Evolutionary conservation across 148 eudicot genomes (phyloP).

Genomic region (Chenopodium berlandieri): DNA sequence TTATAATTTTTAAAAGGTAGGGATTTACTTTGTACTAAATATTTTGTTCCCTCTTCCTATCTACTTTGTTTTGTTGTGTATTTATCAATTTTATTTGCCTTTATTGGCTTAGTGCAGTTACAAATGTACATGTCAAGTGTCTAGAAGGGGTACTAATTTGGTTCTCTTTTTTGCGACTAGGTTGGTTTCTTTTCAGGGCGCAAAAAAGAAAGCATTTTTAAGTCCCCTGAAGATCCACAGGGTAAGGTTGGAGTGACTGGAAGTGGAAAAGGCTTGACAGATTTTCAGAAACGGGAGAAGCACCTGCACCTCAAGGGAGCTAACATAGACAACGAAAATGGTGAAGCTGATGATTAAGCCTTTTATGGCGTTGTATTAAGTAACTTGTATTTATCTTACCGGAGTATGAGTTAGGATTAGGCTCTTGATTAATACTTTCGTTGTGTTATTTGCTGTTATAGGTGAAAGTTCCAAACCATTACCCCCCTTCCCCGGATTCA

Average conservation of each 20-base stretch:
- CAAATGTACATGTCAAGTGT: not conserved
- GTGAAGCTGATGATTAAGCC: slow-evolving; percentile 55
- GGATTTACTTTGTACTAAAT: too few species aligned
- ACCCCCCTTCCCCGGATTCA: not conserved
- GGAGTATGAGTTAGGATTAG: not conserved
- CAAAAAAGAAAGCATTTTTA: slow-evolving; percentile 91
- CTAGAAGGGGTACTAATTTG: slow-evolving; percentile 2
- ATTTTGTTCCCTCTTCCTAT: too few species aligned
- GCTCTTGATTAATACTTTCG: not conserved
- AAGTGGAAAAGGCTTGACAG: slow-evolving; percentile 97
- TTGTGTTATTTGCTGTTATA: not conserved
- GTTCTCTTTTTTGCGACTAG: slow-evolving; percentile 30
- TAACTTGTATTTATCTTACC: not conserved
- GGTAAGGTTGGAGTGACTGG: slow-evolving; percentile 99
- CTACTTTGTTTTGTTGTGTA: not conserved
- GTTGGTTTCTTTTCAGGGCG: slow-evolving; percentile 96
- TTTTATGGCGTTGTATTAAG: not conserved
- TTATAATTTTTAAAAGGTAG: too few species aligned
- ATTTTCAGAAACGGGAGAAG: slow-evolving; percentile 90
- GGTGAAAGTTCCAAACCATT: not conserved
- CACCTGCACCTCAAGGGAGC: slow-evolving; percentile 92
- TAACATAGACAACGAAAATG: slow-evolving; percentile 39
- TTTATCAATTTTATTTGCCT: not conserved
- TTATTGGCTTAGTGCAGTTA: not conserved
- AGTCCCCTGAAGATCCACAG: slow-evolving; percentile 92